Percentiles rank a stretch among this genome's conserved stretches.
Conservation (phyloP, 495 filamentous ascomycete genomes). For the Alectoria sarmentosa region DNA sequence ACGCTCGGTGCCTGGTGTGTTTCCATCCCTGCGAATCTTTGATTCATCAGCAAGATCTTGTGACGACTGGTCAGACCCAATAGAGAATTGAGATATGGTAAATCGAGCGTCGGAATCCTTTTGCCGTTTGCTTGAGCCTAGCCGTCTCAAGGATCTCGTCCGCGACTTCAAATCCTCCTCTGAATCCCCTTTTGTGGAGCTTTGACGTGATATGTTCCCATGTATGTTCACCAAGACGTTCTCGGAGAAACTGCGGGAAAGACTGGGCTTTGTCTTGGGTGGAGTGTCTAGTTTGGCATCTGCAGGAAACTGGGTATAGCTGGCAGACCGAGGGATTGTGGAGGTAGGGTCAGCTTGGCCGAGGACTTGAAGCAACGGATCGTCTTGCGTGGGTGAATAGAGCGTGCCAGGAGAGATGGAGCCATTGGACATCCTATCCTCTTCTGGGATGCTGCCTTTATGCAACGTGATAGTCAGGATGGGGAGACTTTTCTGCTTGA, state of each 20-base stretch:
- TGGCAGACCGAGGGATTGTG: constrained; percentile 23
- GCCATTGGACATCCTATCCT: constrained; percentile 18
- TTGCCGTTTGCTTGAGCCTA: constrained; percentile 11
- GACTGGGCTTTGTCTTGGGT: neutral
- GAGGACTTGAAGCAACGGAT: neutral
- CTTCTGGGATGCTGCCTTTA: neutral
- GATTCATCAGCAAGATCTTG: constrained; percentile 3
- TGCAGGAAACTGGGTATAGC: constrained; percentile 21
- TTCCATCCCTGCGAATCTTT: constrained; percentile 5
- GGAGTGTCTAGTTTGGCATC: neutral
- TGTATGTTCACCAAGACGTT: constrained; percentile 22
- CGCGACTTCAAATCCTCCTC: constrained; percentile 6
- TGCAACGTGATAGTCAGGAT: neutral
- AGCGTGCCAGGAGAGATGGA: neutral
- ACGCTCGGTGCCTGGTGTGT: constrained; percentile 6
- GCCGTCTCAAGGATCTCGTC: constrained; percentile 10
- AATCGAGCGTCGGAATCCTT: neutral
- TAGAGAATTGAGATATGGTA: constrained; percentile 11
- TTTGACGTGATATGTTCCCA: constrained; percentile 2
- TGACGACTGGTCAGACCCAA: constrained; percentile 13
- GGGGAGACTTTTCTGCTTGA: neutral
- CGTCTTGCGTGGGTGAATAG: neutral
- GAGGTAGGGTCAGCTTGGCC: constrained; percentile 1
- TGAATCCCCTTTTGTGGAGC: neutral
- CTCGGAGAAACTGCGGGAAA: constrained; percentile 24